Conservation (phyloP, 306 rosid genomes). For the Astragalus membranaceus region DNA sequence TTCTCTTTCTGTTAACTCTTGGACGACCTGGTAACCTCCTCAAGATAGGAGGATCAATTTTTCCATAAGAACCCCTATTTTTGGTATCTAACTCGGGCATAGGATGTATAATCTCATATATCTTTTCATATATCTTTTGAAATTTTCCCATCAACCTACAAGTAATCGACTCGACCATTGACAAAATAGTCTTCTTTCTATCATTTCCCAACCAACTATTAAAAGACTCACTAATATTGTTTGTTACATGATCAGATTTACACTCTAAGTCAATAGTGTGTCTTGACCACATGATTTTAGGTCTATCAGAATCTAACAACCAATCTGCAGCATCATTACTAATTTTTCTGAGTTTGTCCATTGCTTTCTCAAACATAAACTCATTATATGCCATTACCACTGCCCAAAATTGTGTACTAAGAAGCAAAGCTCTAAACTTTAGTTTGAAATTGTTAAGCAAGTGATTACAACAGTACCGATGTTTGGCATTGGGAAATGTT, state of each 20-base stretch:
- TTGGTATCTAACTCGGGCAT: neutral
- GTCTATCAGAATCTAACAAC: neutral
- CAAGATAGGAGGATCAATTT: neutral
- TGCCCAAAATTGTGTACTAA: neutral
- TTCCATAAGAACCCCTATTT: neutral
- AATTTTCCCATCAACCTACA: neutral
- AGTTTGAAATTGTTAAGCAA: neutral
- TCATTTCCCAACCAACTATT: too few relatives aligned
- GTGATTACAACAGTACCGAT: neutral
- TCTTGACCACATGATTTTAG: neutral
- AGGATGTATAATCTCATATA: neutral
- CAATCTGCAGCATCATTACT: neutral
- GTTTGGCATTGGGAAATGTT: too few relatives aligned
- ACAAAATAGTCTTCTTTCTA: neutral
- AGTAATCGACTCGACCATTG: neutral
- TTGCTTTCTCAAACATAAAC: neutral
- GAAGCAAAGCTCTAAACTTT: neutral
- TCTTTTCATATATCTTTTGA: too few relatives aligned
- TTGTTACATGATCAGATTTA: neutral
- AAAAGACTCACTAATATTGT: too few relatives aligned
- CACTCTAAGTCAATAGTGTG: neutral
- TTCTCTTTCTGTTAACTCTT: neutral
- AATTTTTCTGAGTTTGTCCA: neutral
- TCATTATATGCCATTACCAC: neutral
- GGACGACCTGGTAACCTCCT: neutral